Percentiles rank a stretch among this genome's conserved stretches.
Evolutionary conservation across 257 asterid species (phyloP).

Genomic region (Asclepias syriaca): DNA sequence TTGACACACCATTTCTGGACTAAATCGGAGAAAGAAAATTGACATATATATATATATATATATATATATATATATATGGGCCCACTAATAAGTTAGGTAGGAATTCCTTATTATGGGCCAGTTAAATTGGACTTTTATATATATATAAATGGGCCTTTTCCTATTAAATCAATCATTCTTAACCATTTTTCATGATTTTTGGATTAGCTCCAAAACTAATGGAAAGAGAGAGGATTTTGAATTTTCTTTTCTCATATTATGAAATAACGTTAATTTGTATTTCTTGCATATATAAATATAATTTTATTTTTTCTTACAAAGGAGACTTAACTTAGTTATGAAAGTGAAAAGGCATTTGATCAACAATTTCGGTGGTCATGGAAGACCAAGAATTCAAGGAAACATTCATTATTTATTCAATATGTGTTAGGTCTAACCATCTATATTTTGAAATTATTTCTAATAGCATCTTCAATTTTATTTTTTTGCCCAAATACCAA

Average conservation of each 20-base stretch:
- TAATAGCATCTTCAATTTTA: neutral
- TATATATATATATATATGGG: neutral
- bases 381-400: constrained; percentile 4
- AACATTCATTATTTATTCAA: neutral
- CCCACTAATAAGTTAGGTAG: neutral
- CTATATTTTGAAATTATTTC: neutral
- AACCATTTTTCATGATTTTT: too few species aligned
- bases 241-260: too few species aligned
- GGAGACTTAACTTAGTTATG: neutral
- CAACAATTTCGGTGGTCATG: constrained; percentile 3
- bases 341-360: neutral
- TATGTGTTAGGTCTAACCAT: neutral
- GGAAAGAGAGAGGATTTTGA: too few species aligned
- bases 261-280: too few species aligned
- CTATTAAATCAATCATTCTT: neutral
- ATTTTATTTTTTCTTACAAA: neutral
- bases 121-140: neutral
- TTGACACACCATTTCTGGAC: neutral
- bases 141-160: neutral
- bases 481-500: neutral
- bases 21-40: neutral
- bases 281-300: too few species aligned
- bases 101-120: neutral
- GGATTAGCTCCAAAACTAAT: too few species aligned
- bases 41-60: too few species aligned